phyloP scores from a whole-genome alignment of 495 filamentous ascomycete species.

The Penicillium coprophilum region DNA sequence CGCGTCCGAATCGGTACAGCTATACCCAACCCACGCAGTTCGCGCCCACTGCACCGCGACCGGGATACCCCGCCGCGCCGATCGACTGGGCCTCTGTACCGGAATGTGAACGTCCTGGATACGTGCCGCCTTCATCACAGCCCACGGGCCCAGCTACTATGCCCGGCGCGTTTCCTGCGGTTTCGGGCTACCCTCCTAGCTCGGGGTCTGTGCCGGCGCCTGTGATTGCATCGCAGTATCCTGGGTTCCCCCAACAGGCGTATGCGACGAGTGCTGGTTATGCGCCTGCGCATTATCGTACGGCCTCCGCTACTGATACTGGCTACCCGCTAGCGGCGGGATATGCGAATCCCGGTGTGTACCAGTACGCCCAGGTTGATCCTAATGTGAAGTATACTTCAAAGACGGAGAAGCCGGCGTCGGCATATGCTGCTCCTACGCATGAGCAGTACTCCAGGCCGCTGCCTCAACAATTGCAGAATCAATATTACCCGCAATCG shows the following conservation, averaged over 20 bases:
- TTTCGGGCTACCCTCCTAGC: conserved; percentile 22
- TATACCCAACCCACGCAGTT: conserved; percentile 47
- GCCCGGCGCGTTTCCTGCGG: conserved; percentile 42
- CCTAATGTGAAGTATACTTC: conserved; percentile 46
- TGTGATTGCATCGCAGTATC: conserved; percentile 30
- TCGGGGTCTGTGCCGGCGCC: conserved; percentile 25
- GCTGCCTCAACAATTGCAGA: conserved; percentile 13
- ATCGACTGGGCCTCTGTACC: conserved; percentile 42
- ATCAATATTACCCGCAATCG: conserved; percentile 13
- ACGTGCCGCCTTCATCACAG: conserved; percentile 41
- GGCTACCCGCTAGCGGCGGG: conserved; percentile 12
- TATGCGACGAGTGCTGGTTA: conserved; percentile 22
- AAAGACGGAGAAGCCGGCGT: conserved; percentile 30
- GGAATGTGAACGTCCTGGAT: conserved; percentile 43
- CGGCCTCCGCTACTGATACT: conserved; percentile 27
- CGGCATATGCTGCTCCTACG: conserved; percentile 23
- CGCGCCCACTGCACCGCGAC: conserved; percentile 11
- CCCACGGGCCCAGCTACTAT: conserved; percentile 28
- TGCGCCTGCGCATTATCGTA: conserved; percentile 31
- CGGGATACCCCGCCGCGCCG: neutral
- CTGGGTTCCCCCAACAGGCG: conserved; percentile 13
- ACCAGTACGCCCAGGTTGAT: conserved; percentile 47
- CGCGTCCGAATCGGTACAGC: conserved; percentile 48
- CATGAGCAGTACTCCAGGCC: conserved; percentile 25
- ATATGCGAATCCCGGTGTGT: conserved; percentile 38